These are phyloP conservation scores for Gossypium gossypioides DNA, from an alignment of 441 rosid species.

Conservation along the genomic window DNA sequence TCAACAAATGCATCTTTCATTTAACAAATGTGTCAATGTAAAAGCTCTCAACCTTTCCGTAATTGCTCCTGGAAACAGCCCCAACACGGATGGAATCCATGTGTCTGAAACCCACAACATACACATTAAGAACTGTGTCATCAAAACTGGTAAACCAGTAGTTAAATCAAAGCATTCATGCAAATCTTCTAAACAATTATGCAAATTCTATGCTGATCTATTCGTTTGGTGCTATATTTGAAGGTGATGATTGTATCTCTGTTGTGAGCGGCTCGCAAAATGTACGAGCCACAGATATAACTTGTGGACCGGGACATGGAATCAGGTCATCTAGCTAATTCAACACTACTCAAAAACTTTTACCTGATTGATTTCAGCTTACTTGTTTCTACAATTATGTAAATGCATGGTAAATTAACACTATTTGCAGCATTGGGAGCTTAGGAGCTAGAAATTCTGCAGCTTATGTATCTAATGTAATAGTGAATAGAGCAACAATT, in stretches of 20 bases:
- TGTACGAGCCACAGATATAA: slow-evolving; percentile 57
- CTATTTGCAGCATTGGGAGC: slow-evolving; percentile 67
- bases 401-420: no score
- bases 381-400: neutral
- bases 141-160: slow-evolving; percentile 46
- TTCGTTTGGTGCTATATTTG: slow-evolving; percentile 10
- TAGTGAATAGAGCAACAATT: slow-evolving; percentile 54
- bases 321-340: slow-evolving; percentile 46
- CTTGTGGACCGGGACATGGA: slow-evolving; percentile 91
- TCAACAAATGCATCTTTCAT: slow-evolving; percentile 71
- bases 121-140: slow-evolving; percentile 39
- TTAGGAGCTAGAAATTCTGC: slow-evolving; percentile 56
- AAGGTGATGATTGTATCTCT: slow-evolving; percentile 91
- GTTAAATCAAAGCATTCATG: neutral
- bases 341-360: slow-evolving; percentile 2
- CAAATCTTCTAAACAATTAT: neutral
- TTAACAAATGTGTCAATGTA: slow-evolving; percentile 48
- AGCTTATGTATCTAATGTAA: slow-evolving; percentile 68
- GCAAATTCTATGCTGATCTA: neutral
- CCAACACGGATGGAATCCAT: slow-evolving; percentile 92
- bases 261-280: slow-evolving; percentile 75
- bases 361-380: slow-evolving; percentile 19
- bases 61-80: slow-evolving; percentile 59
- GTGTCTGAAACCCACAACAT: slow-evolving; percentile 54
- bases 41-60: slow-evolving; percentile 39